Evolutionary conservation across 345 rosid species (phyloP).

Genomic region (Salix suchowensis): DNA sequence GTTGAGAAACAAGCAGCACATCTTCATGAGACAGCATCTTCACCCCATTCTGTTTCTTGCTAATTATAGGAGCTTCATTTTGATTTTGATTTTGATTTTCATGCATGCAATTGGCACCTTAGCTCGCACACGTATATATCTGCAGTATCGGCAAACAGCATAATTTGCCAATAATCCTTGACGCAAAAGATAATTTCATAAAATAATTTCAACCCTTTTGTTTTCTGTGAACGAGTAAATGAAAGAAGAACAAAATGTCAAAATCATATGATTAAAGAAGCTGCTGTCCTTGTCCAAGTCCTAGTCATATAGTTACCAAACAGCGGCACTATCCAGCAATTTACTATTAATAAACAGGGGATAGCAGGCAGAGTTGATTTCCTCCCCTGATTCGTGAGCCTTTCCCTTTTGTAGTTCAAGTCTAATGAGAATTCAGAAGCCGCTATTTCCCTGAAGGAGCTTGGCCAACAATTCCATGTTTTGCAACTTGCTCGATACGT

Average conservation of each 20-base stretch:
- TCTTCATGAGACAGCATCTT: not conserved
- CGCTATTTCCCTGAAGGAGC: constrained; percentile 9
- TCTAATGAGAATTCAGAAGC: not conserved
- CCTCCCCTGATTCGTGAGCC: not conserved
- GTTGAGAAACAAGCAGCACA: not conserved
- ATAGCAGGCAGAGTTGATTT: not conserved
- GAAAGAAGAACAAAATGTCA: not conserved
- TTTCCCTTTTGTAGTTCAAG: not conserved
- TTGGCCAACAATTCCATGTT: not conserved
- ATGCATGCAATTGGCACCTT: not conserved
- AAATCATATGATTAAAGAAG: not conserved
- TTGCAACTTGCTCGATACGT: not conserved
- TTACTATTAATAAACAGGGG: not conserved
- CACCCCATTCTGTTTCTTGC: not conserved
- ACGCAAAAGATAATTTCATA: not conserved
- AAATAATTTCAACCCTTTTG: not conserved
- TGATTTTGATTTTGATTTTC: not conserved
- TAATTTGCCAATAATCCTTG: not conserved
- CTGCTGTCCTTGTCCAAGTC: not conserved
- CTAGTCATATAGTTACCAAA: not conserved
- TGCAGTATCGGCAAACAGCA: too few species aligned
- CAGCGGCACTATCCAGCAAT: not conserved
- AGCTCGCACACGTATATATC: not conserved
- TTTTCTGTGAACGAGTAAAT: not conserved
- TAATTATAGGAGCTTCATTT: not conserved